A percentile compares a stretch with the other conserved stretches of the same genome.
These are phyloP conservation scores for Aspergillus sparsus DNA, from an alignment of 495 filamentous ascomycete species.

Conservation along the genomic window DNA sequence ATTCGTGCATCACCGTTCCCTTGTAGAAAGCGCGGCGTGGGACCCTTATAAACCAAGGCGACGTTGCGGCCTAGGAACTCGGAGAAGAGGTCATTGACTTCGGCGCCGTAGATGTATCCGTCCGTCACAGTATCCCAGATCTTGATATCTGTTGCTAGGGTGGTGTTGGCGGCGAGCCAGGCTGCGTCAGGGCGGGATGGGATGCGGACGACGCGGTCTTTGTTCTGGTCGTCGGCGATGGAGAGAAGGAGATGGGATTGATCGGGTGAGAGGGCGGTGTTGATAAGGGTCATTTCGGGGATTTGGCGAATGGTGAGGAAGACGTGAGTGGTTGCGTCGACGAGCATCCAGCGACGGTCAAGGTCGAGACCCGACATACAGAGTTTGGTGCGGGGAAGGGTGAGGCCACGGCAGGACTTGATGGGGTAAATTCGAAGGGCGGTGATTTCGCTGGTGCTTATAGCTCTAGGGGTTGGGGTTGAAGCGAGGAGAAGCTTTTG, in stretches of 20 bases:
- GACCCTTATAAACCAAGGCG: constrained; percentile 45
- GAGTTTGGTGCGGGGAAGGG: constrained; percentile 64
- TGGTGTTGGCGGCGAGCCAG: constrained; percentile 40
- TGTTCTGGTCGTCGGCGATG: constrained; percentile 22
- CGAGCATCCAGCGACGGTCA: constrained; percentile 64
- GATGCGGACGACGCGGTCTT: constrained; percentile 28
- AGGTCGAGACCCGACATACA: constrained; percentile 73
- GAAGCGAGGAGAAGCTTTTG: background rate
- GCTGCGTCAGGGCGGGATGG: constrained; percentile 32
- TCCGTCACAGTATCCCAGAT: constrained; percentile 48
- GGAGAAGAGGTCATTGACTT: constrained; percentile 39
- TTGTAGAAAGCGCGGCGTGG: constrained; percentile 40
- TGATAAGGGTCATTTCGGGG: constrained; percentile 45
- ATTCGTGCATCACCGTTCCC: constrained; percentile 40
- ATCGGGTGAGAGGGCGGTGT: constrained; percentile 35
- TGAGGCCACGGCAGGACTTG: constrained; percentile 83
- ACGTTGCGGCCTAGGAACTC: constrained; percentile 37
- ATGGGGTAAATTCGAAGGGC: constrained; percentile 80
- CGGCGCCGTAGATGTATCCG: constrained; percentile 38
- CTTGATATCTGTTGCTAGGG: constrained; percentile 29
- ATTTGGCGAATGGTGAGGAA: constrained; percentile 50
- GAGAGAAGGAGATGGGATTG: constrained; percentile 29
- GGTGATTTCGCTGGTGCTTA: constrained; percentile 33
- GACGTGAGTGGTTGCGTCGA: constrained; percentile 37
- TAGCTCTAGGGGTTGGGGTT: background rate